A percentile compares a stretch with the other conserved stretches of the same genome.
These are phyloP conservation scores for Clarireedia sp. DNA, from an alignment of 2,329 filamentous ascomycete genomes.

Conservation along the genomic window DNA sequence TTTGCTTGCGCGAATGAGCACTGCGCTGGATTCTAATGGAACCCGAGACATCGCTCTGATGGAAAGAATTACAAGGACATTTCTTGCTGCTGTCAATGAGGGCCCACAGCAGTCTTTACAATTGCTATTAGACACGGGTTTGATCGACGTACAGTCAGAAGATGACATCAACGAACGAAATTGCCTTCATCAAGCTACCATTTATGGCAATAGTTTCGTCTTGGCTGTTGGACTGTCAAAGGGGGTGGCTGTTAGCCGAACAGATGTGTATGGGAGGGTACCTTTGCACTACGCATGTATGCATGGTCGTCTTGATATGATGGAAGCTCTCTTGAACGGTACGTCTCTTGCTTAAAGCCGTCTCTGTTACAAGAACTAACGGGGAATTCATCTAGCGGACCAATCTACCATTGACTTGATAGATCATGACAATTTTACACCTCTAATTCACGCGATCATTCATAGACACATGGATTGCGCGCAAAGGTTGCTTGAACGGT, in stretches of 20 bases:
- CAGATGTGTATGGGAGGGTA: slow-evolving; percentile 89
- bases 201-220: slow-evolving; percentile 78
- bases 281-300: slow-evolving; percentile 95
- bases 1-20: slow-evolving; percentile 65
- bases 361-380: not conserved
- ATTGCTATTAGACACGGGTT: slow-evolving; percentile 67
- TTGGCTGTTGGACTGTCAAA: slow-evolving; percentile 66
- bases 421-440: slow-evolving; percentile 96
- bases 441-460: slow-evolving; percentile 89
- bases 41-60: slow-evolving; percentile 48
- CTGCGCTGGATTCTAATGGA: slow-evolving; percentile 46
- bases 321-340: slow-evolving; percentile 64
- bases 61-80: slow-evolving; percentile 81
- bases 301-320: slow-evolving; percentile 81
- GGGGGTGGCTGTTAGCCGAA: slow-evolving; percentile 68
- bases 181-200: slow-evolving; percentile 91
- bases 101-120: slow-evolving; percentile 70
- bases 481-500: slow-evolving; percentile 63
- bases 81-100: slow-evolving; percentile 82
- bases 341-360: slow-evolving; percentile 10
- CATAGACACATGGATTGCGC: slow-evolving; percentile 78
- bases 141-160: slow-evolving; percentile 86
- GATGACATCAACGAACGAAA: slow-evolving; percentile 98
- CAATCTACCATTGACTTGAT: slow-evolving; percentile 74
- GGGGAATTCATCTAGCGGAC: slow-evolving; percentile 42